Evolutionary conservation across 129 eudicot species (phyloP).

Genomic region (Smallanthus sonchifolius): DNA sequence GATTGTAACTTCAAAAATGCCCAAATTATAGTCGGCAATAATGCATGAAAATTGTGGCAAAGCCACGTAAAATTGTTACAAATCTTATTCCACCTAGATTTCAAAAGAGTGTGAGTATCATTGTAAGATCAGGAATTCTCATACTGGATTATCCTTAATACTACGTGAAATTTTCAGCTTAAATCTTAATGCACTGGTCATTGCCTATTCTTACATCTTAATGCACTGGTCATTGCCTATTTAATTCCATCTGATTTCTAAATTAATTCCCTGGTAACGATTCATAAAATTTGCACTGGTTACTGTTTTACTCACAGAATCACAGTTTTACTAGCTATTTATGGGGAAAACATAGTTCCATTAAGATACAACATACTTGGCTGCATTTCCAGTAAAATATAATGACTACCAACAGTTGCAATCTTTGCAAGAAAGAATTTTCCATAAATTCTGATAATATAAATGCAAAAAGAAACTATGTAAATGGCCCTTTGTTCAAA

Average conservation of each 20-base stretch:
- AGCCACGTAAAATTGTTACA: not conserved
- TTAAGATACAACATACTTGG: not conserved
- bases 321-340: not conserved
- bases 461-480: not conserved
- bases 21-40: not conserved
- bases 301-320: not conserved
- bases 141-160: not conserved
- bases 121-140: not conserved
- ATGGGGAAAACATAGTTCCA: not conserved
- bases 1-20: not conserved
- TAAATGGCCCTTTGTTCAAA: not conserved
- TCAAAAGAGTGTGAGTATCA: not conserved
- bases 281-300: not conserved
- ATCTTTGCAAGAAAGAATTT: not conserved
- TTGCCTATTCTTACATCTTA: not conserved
- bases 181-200: not conserved
- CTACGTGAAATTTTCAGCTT: not conserved
- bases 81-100: not conserved
- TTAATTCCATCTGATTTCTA: not conserved
- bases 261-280: not conserved
- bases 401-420: not conserved
- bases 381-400: not conserved
- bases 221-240: not conserved
- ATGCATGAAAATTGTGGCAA: not conserved
- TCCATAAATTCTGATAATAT: not conserved